Conservation (phyloP, 768 basidiomycete species). For the Mycena olivaceomarginata region DNA sequence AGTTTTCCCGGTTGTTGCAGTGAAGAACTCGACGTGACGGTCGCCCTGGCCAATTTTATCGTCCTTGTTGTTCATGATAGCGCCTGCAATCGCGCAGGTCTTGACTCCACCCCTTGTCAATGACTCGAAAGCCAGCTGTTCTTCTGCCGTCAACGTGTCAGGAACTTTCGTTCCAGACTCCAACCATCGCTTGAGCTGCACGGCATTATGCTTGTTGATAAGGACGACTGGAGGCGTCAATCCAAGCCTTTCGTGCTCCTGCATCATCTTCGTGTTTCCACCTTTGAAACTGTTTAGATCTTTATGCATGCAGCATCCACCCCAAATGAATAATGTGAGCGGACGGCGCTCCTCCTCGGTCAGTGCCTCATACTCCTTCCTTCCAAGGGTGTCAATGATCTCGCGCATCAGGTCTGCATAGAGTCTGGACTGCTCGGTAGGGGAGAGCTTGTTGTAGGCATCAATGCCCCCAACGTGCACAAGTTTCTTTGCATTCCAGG, state of each 20-base stretch:
- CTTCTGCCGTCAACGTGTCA: neutral
- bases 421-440: too few species aligned
- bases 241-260: neutral
- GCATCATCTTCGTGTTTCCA: neutral
- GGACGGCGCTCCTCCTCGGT: too few species aligned
- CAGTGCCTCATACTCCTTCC: too few species aligned
- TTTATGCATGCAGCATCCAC: too few species aligned
- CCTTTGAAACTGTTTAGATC: neutral
- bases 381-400: too few species aligned
- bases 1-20: neutral
- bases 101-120: neutral
- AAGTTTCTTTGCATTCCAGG: too few species aligned
- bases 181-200: neutral
- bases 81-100: neutral
- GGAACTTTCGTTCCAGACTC: neutral
- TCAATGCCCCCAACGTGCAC: too few species aligned
- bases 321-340: too few species aligned
- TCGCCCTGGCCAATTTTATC: neutral
- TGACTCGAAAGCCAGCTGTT: neutral
- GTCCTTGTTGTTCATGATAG: conserved; percentile 3
- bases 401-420: too few species aligned
- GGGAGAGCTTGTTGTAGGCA: too few species aligned
- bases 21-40: neutral
- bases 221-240: neutral
- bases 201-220: neutral